Evolutionary conservation across 345 rosid genomes (phyloP), one percentile per base, ranked within the genome.

Genomic region (Firmiana major): DNA sequence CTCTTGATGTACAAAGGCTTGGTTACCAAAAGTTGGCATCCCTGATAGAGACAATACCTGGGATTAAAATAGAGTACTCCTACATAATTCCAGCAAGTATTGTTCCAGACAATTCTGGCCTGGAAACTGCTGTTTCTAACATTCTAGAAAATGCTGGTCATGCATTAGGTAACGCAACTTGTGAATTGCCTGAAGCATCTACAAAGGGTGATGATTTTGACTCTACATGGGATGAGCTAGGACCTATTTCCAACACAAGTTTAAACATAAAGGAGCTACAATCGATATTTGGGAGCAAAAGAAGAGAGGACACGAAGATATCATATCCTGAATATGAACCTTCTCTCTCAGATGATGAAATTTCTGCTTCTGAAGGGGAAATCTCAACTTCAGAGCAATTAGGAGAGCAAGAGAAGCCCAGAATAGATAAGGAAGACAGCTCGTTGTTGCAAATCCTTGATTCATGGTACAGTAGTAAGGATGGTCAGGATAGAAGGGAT

Each of bases 321-420:
- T n/a, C 48, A 28, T 54, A 43, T 71, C 83, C 83, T 54, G 83
- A 79, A 28, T 93, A 90, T 76, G 90, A 93, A 76, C 83, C 93
- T 70, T 79, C 83, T 38, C 79, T 89, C 63, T 89, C 91, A 7
- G 97, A 91, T 54, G 97, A 91, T 76, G 92, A 89, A 59, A 78
- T 85, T 75, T 89, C 93, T 26, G 95, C 87, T 69, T 83, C 92
- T 55, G 99, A 89, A 80, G 85, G 78, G 51, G 97, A 88, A 10
- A 26, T 66, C 48, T 79, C 71, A 26, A 8, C 63, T 17, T 6
- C 51, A 46, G 63, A 73, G 24, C 71, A n/a, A 19, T 62, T 72
- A 72, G 79, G 64, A 74, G 21, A 7, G 31, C 75, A n/a, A 49
- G 67, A 63, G 63, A 87, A 90, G 80, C 49, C 43, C 1, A 81